Base-by-base conservation (phyloP, 2,329 filamentous ascomycete genomes). In the Escovopsis sp. region DNA sequence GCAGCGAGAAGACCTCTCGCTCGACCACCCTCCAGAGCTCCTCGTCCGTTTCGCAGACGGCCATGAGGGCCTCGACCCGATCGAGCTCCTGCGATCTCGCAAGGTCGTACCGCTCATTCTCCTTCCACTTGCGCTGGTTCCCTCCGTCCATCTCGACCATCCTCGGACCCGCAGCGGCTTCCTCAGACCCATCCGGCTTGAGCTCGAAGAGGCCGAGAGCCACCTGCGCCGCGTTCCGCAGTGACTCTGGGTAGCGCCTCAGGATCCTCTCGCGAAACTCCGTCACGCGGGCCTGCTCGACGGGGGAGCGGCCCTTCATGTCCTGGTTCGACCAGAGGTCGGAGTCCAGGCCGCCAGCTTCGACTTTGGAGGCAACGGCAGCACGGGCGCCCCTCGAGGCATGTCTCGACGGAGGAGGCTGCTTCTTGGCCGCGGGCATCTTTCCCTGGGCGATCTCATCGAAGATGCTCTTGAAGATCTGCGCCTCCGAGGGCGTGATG, bases 21-120 rank as follows among this genome's bases (percentile, higher is more conserved):
- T 83, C 72, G 50, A 87, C 61, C 3, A 79, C 54, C 6, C 70
- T 52, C 79, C 80, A 86, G 9, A 85, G 60, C 34, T 72, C 70
- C 15, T 65, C 56, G 45, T 87, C 81, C 1, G 71, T 71, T 39
- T 58, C 45, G 14, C 75, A 75, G 2, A 46, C 50, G 10, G 59
- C 54, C 58, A 87, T 68, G 27, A 70, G 47, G 5, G 45, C 42
- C 41, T 71, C 66, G 8, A 84, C 63, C 9, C 70, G 59, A 18
- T 48, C 44, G 32, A 65, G 61, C 48, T 78, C 73, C 6, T 57
- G 44, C 9, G 54, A 48, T 9, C 66, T 56, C 19, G 56, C 49
- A 2, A 50, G 47, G 33, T 65, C 59, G 16, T 61, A 49, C 7
- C 39, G 44, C 3, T 40, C 42, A 34, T 52, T 48, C 38, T 65